phyloP scores from a whole-genome alignment of 352 stramenopile species.

The Globisporangium takayamanum region DNA sequence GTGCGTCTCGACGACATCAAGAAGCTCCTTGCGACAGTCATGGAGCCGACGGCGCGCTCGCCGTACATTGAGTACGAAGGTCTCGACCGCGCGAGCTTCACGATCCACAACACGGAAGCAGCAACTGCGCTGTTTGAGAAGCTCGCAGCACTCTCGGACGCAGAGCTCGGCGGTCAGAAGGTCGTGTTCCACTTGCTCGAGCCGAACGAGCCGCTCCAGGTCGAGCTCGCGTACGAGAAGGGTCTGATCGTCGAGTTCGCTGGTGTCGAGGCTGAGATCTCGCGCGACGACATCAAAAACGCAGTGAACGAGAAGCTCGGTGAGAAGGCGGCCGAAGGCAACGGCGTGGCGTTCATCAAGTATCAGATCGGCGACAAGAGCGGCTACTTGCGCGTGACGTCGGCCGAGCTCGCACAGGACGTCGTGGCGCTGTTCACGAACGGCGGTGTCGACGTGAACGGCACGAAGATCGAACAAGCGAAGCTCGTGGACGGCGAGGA shows the following conservation, averaged over 20 bases:
- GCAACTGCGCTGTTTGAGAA: conserved; percentile 69
- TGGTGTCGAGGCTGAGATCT: conserved; percentile 70
- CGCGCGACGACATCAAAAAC: conserved; percentile 84
- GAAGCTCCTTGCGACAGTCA: conserved; percentile 56
- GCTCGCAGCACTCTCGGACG: conserved; percentile 45
- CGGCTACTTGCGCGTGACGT: conserved; percentile 58
- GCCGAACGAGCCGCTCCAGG: conserved; percentile 56
- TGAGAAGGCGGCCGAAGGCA: conserved; percentile 50
- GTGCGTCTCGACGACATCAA: conserved; percentile 82
- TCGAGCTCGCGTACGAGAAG: conserved; percentile 78
- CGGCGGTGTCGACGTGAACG: conserved; percentile 66
- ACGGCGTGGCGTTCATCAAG: conserved; percentile 79
- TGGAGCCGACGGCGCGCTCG: conserved; percentile 37
- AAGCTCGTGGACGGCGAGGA: conserved; percentile 62
- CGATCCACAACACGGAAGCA: conserved; percentile 33
- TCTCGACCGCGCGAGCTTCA: conserved; percentile 68
- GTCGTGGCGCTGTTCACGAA: conserved; percentile 50
- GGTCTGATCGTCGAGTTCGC: conserved; percentile 83
- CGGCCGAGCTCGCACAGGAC: conserved; percentile 50
- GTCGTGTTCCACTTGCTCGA: conserved; percentile 72
- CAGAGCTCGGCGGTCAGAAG: conserved; percentile 69
- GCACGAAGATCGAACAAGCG: conserved; percentile 49
- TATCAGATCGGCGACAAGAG: conserved; percentile 76
- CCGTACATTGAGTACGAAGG: conserved; percentile 82
- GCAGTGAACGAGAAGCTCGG: conserved; percentile 78